Percentiles rank a stretch among this genome's conserved stretches.
Evolutionary conservation across 1,139 yeast species (phyloP).

Genomic region (Debaryomyces subglobosus): DNA sequence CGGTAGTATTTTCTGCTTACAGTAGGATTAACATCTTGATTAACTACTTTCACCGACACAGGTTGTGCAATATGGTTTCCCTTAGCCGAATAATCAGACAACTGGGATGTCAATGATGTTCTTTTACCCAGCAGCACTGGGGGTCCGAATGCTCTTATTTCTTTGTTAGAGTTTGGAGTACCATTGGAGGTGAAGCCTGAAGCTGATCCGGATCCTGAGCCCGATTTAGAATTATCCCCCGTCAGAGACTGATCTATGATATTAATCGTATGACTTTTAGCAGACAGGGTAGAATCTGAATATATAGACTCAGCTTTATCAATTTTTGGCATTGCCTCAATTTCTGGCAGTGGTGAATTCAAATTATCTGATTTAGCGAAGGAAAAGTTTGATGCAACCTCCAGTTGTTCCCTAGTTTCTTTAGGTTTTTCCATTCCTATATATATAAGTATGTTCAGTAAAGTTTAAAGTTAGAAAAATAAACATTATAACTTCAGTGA

Average conservation of each 20-base stretch:
- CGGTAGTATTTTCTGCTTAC: conserved; percentile 2
- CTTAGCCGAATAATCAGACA: conserved; percentile 35
- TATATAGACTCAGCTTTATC: not conserved
- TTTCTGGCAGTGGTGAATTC: conserved; percentile 1
- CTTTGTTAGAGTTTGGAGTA: not conserved
- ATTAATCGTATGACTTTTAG: not conserved
- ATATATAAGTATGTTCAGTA: not conserved
- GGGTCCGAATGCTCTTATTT: not conserved
- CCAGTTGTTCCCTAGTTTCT: not conserved
- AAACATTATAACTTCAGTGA: conserved; percentile 1
- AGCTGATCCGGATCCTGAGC: not conserved
- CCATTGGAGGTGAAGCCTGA: not conserved
- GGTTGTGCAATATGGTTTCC: conserved; percentile 25
- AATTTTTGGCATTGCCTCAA: not conserved
- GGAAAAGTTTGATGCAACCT: conserved; percentile 8
- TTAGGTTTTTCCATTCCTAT: not conserved
- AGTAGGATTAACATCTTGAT: conserved; percentile 10
- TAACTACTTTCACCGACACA: conserved; percentile 27
- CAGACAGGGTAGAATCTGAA: not conserved
- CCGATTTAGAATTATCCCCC: not conserved
- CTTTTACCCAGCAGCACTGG: conserved; percentile 14
- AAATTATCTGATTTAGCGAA: conserved; percentile 14
- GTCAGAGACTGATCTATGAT: not conserved
- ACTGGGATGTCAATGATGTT: conserved; percentile 30
- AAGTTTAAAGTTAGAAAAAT: not conserved